These are phyloP conservation scores for Polygonum aviculare DNA, from an alignment of 148 eudicot species.

Conservation along the genomic window DNA sequence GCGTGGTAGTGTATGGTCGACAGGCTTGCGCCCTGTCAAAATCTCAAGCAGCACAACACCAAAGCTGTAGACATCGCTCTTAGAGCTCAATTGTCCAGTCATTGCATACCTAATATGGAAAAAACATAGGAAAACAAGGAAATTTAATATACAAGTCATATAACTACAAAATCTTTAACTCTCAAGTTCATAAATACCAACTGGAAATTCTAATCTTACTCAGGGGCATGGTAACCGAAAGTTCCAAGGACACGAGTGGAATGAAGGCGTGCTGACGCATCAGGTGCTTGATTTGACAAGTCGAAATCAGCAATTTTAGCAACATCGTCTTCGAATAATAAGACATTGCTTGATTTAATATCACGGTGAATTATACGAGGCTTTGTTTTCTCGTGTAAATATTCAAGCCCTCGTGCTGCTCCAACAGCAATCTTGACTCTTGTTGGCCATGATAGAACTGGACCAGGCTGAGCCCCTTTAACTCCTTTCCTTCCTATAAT, in stretches of 20 bases:
- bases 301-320: slow-evolving; percentile 84
- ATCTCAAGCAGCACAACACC: slow-evolving; percentile 82
- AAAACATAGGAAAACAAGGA: background rate
- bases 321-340: slow-evolving; percentile 64
- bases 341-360: slow-evolving; percentile 74
- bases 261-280: slow-evolving; percentile 70
- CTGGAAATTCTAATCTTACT: slow-evolving; percentile 32
- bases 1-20: slow-evolving; percentile 74
- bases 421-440: slow-evolving; percentile 82
- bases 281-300: slow-evolving; percentile 76
- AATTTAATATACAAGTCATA: background rate
- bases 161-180: background rate
- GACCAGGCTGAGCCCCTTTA: slow-evolving; percentile 72
- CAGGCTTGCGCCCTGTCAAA: slow-evolving; percentile 78
- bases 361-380: slow-evolving; percentile 78
- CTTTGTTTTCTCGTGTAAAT: slow-evolving; percentile 65
- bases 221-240: slow-evolving; percentile 79
- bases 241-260: slow-evolving; percentile 75
- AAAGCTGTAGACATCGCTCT: slow-evolving; percentile 82
- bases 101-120: slow-evolving; percentile 53
- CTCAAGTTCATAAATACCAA: background rate
- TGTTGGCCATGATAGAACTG: slow-evolving; percentile 69
- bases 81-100: slow-evolving; percentile 73
- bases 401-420: slow-evolving; percentile 80
- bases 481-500: slow-evolving; percentile 62